Base-by-base conservation (phyloP, 2,329 filamentous ascomycete genomes). In the Ceratocystis destructans region DNA sequence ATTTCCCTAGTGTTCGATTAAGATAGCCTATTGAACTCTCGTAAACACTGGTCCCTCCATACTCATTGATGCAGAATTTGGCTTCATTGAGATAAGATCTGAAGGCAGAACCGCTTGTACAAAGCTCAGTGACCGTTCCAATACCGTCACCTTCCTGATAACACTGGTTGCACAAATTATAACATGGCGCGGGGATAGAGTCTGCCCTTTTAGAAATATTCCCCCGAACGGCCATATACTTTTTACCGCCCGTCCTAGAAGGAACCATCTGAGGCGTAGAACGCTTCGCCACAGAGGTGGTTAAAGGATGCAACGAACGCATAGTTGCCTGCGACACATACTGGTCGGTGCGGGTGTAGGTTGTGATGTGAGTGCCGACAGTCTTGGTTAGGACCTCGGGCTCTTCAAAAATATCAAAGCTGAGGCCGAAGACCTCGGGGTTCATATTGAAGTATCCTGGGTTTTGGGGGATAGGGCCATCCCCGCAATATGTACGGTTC, bases 391-490 rank as follows among this genome's bases (percentile, higher is more conserved):
- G 70, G 0, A 76, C 70, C 4, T 79, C 71, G 28, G 78, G 74
- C 28, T 77, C 73, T 22, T 78, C 77, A 68, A 87, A 88, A 20
- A 88, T 84, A 53, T 80, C 81, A 67, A 83, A 86, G 62, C 78
- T 81, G 17, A 89, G 75, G 3, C 85, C 86, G 67, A 89, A 89
- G 0, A 78, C 78, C 1, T 77, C 73, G 0, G 87, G 76, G 66
- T 85, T 77, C n/a, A 89, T 77, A 67, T 88, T 80, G 75, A 85
- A 89, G 72, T 87, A 88, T 2, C 80, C 82, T 0, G 77, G 72
- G 0, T 76, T 77, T 37, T 68, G 67, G 17, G 62, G 64, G 20
- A 66, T 6, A 37, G 25, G 55, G 31, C 55, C 28, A 37, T 10
- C 28, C 55, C 37, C 28, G 17, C 3, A 59, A 37, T 59, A 17